phyloP scores from a whole-genome alignment of 1,139 yeast species.

The Tardiomyces blankii region DNA sequence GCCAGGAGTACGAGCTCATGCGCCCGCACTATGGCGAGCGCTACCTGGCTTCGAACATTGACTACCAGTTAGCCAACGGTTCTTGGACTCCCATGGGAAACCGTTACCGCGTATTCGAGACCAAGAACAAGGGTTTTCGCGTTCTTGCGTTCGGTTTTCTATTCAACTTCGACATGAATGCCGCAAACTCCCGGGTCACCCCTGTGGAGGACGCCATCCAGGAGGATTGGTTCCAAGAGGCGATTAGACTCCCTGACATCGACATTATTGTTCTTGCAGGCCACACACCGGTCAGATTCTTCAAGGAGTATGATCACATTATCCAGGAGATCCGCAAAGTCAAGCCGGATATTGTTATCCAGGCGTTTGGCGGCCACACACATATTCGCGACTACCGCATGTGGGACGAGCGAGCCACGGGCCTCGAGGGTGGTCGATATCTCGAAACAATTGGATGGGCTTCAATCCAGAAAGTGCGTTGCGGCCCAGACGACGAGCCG shows the following conservation, averaged over 20 bases:
- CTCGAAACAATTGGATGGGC: conserved; percentile 89
- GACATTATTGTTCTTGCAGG: conserved; percentile 67
- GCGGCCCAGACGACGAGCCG: conserved; percentile 5
- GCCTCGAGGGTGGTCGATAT: conserved; percentile 82
- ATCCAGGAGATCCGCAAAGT: conserved; percentile 39
- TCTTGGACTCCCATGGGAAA: conserved; percentile 57
- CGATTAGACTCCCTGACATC: conserved; percentile 35
- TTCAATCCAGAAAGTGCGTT: conserved; percentile 30
- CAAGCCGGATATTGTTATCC: conserved; percentile 58
- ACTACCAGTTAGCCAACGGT: conserved; percentile 35
- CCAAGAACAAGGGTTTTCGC: conserved; percentile 41
- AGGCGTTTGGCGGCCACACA: conserved; percentile 90
- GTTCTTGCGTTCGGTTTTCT: conserved; percentile 70
- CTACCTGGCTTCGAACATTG: conserved; percentile 78
- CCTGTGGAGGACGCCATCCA: conserved; percentile 46
- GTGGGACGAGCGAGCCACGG: conserved; percentile 58
- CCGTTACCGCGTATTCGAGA: conserved; percentile 51
- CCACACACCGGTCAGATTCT: conserved; percentile 66
- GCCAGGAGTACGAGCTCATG: conserved; percentile 45
- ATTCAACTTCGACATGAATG: conserved; percentile 61
- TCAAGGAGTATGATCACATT: conserved; percentile 45
- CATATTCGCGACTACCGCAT: conserved; percentile 78
- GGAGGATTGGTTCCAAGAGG: conserved; percentile 56
- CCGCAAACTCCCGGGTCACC: conserved; percentile 51
- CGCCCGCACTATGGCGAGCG: conserved; percentile 49